Evolutionary conservation across 345 rosid species (phyloP), one percentile per base, ranked within the genome.

Genomic region (Euphorbia tirucalli): DNA sequence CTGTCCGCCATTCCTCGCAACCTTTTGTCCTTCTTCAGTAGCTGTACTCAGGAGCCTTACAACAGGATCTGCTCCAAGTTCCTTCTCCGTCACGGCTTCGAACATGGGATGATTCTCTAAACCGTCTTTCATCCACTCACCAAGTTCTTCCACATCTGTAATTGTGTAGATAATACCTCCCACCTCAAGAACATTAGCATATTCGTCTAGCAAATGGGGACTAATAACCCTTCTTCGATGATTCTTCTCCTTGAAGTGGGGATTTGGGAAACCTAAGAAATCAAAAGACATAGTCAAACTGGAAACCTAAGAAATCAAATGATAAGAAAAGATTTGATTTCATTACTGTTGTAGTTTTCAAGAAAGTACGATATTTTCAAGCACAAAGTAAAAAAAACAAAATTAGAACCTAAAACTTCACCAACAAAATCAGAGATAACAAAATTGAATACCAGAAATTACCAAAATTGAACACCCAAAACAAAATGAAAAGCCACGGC

Each of bases 221-320:
- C 93, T 87, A 21, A 91, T 89, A 75, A 89, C 97, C 62, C 94
- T 78, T 21, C 94, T 80, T 0, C 89, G 86, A 71, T 91, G 94
- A 71, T 91, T 91, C 84, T 89, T 89, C 93, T 91, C 97, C 73
- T 91, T 91, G 73, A 91, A 91, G 69, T 89, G 97, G 35, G 97
- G 97, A 75, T 91, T 93, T 0, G 97, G 94, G 69, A 91, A 91
- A n/a, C n/a, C n/a, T n/a, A n/a, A n/a, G n/a, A n/a, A n/a, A n/a
- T n/a, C n/a, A n/a, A n/a, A n/a, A n/a, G n/a, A n/a, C n/a, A n/a
- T n/a, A n/a, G n/a, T n/a, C n/a, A n/a, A n/a, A n/a, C n/a, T n/a
- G n/a, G n/a, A n/a, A n/a, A n/a, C n/a, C n/a, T n/a, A n/a, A n/a
- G n/a, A n/a, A n/a, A n/a, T n/a, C n/a, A n/a, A n/a, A n/a, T n/a